Evolutionary conservation across 2,329 filamentous ascomycete species (phyloP).

Genomic region (Lanzia echinophila): DNA sequence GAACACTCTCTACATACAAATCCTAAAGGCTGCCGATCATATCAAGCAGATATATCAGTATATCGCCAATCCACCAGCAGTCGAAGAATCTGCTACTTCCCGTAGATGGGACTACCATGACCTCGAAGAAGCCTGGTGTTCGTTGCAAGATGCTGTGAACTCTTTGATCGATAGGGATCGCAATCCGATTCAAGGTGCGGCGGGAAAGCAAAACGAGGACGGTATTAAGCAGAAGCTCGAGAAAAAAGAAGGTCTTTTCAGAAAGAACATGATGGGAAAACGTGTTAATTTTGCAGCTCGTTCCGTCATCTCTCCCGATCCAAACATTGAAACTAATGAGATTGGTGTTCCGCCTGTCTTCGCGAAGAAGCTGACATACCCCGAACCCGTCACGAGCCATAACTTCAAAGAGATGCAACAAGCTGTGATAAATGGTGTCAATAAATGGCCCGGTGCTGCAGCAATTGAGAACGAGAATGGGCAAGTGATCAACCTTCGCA

Average conservation of each 20-base stretch:
- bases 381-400: conserved; percentile 93
- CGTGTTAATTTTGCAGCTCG: conserved; percentile 89
- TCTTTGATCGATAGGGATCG: conserved; percentile 86
- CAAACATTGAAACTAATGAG: conserved; percentile 98
- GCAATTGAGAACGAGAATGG: conserved; percentile 96
- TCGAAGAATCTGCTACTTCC: conserved; percentile 16
- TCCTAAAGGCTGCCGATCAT: conserved; percentile 66
- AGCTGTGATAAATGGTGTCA: conserved; percentile 88
- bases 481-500: conserved; percentile 78
- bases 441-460: conserved; percentile 89
- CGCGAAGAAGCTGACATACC: conserved; percentile 90
- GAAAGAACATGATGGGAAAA: conserved; percentile 99
- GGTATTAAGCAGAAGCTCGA: conserved; percentile 97
- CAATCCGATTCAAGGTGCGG: conserved; percentile 72
- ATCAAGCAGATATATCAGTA: conserved; percentile 71
- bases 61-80: conserved; percentile 36
- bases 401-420: conserved; percentile 96
- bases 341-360: conserved; percentile 98
- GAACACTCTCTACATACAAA: conserved; percentile 80
- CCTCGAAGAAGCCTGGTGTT: conserved; percentile 73
- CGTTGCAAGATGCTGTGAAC: conserved; percentile 85
- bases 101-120: conserved; percentile 61
- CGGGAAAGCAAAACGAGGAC: conserved; percentile 73
- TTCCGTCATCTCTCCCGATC: conserved; percentile 96
- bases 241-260: conserved; percentile 97